Evolutionary conservation across 1,139 yeast species (phyloP).

Genomic region (Geotrichum reessii): DNA sequence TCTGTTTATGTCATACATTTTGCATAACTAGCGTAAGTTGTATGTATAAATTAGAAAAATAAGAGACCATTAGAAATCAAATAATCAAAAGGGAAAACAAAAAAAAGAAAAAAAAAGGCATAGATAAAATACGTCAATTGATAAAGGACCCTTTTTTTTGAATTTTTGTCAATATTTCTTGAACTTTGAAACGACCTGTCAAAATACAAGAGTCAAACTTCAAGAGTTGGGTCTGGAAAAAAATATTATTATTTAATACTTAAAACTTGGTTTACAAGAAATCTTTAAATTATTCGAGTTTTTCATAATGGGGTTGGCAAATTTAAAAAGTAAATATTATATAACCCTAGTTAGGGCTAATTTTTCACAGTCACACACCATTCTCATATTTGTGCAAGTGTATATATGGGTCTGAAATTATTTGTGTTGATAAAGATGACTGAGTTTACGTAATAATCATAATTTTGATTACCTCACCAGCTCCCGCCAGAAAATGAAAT

Average conservation of each 20-base stretch:
- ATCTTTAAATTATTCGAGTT: background rate
- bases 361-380: background rate
- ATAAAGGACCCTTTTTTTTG: background rate
- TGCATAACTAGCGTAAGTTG: too few species aligned
- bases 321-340: background rate
- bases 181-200: background rate
- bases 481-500: background rate
- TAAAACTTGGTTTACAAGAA: background rate
- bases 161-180: too few species aligned
- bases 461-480: background rate
- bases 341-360: background rate
- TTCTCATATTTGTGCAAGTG: background rate
- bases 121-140: too few species aligned
- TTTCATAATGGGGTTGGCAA: background rate
- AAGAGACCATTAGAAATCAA: too few species aligned
- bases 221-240: background rate
- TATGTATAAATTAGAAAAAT: too few species aligned
- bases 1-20: too few species aligned
- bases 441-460: background rate
- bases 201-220: background rate
- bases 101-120: too few species aligned
- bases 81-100: too few species aligned
- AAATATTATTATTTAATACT: background rate
- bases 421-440: background rate
- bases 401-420: background rate